A percentile compares a stretch with the other conserved stretches of the same genome.
phyloP scores from a whole-genome alignment of 2,329 filamentous ascomycete genomes.

The Parasarocladium wereldwijsianum region DNA sequence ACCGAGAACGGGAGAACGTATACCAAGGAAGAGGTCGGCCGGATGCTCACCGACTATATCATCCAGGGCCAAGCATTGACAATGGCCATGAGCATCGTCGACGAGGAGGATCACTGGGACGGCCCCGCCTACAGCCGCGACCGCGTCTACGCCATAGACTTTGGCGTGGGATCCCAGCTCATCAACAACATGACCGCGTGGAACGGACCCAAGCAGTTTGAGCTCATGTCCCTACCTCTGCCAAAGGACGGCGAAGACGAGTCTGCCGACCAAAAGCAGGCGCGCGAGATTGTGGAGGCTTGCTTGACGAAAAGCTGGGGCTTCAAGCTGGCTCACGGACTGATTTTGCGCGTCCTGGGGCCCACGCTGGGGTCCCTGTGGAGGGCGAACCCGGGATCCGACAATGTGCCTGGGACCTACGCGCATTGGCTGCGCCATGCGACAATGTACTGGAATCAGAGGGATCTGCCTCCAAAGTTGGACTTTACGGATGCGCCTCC shows the following conservation, averaged over 20 bases:
- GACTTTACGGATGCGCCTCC: constrained; percentile 20
- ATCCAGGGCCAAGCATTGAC: constrained; percentile 38
- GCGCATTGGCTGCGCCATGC: constrained; percentile 38
- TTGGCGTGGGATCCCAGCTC: constrained; percentile 32
- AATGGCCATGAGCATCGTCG: constrained; percentile 35
- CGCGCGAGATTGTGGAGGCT: constrained; percentile 34
- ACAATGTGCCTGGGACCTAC: constrained; percentile 35
- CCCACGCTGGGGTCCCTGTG: constrained; percentile 38
- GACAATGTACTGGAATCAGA: constrained; percentile 29
- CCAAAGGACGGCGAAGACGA: constrained; percentile 19
- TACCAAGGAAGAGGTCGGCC: constrained; percentile 22
- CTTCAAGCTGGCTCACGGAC: constrained; percentile 39
- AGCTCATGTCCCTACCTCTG: constrained; percentile 26
- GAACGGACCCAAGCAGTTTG: constrained; percentile 32
- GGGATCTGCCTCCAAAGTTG: constrained; percentile 20
- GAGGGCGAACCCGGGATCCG: constrained; percentile 32
- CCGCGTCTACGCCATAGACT: constrained; percentile 34
- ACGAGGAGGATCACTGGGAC: constrained; percentile 35
- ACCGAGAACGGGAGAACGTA: constrained; percentile 13
- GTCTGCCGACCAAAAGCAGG: constrained; percentile 26
- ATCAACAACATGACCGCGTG: constrained; percentile 37
- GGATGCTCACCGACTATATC: constrained; percentile 39
- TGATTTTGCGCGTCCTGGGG: constrained; percentile 33
- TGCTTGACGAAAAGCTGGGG: constrained; percentile 34
- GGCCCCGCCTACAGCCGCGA: constrained; percentile 34